Evolutionary conservation across 192 early-diverging fungal species (phyloP).

Genomic region (Backusella liffmaniae): DNA sequence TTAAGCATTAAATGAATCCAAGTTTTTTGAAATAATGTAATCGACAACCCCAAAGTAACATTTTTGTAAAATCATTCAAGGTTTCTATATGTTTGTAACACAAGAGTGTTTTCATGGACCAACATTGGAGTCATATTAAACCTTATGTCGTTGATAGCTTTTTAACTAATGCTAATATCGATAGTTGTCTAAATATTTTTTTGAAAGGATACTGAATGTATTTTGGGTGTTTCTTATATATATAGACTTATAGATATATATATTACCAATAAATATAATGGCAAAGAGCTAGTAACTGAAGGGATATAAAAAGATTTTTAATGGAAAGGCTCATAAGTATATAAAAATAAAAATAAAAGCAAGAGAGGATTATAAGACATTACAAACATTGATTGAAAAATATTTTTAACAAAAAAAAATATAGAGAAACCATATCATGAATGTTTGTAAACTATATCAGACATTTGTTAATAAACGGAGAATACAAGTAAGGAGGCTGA

Average conservation of each 20-base stretch:
- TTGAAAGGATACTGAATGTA: not conserved
- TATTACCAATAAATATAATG: too few species aligned
- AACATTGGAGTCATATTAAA: not conserved
- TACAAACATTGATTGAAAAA: not conserved
- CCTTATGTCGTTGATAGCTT: not conserved
- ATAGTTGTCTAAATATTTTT: not conserved
- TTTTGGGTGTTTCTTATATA: too few species aligned
- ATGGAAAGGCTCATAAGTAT: not conserved
- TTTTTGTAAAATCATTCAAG: not conserved
- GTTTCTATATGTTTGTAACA: constrained; percentile 1
- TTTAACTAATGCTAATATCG: not conserved
- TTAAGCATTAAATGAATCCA: not conserved
- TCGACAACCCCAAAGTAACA: not conserved
- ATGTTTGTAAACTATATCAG: not conserved
- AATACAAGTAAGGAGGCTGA: constrained; percentile 1
- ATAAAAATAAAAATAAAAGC: not conserved
- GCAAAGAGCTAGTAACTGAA: not conserved
- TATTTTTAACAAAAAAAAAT: not conserved
- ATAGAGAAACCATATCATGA: not conserved
- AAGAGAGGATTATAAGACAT: not conserved
- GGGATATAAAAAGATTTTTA: not conserved
- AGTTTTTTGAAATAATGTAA: not conserved
- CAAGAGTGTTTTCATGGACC: not conserved
- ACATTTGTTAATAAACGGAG: not conserved
- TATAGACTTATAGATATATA: too few species aligned